phyloP scores from a whole-genome alignment of 768 basidiomycete genomes.

The Jaapia argillacea region DNA sequence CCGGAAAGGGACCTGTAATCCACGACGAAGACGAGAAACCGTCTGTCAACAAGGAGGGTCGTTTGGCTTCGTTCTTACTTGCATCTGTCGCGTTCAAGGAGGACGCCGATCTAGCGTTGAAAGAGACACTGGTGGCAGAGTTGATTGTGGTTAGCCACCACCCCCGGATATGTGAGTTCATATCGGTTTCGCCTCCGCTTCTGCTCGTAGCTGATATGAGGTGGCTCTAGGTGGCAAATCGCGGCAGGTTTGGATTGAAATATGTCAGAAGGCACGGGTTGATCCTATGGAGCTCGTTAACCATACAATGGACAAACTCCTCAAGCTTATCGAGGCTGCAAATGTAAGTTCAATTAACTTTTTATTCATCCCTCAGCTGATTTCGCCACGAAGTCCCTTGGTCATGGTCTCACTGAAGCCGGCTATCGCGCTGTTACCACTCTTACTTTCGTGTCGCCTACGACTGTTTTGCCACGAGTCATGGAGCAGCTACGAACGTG shows the following conservation, averaged over 20 bases:
- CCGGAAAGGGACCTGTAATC: conserved; percentile 10
- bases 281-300: conserved; percentile 60
- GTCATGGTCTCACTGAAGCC: conserved; percentile 45
- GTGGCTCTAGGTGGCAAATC: conserved; percentile 33
- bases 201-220: background rate
- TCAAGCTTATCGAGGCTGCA: conserved; percentile 37
- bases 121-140: conserved; percentile 40
- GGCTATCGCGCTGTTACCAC: conserved; percentile 69
- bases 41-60: conserved; percentile 37
- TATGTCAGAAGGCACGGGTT: conserved; percentile 56
- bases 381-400: background rate
- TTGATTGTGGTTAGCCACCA: conserved; percentile 70
- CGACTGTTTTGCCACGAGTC: conserved; percentile 54
- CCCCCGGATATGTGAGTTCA: conserved; percentile 42
- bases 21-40: conserved; percentile 29
- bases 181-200: background rate
- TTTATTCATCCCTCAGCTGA: background rate
- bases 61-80: conserved; percentile 43
- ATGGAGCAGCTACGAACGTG: conserved; percentile 56
- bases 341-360: conserved; percentile 9
- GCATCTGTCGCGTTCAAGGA: conserved; percentile 39
- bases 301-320: conserved; percentile 36
- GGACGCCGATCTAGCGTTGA: conserved; percentile 25
- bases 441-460: conserved; percentile 72
- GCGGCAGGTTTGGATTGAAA: conserved; percentile 68